These are phyloP conservation scores for Harringtonia lauricola DNA, from an alignment of 2,329 filamentous ascomycete genomes.

Conservation along the genomic window DNA sequence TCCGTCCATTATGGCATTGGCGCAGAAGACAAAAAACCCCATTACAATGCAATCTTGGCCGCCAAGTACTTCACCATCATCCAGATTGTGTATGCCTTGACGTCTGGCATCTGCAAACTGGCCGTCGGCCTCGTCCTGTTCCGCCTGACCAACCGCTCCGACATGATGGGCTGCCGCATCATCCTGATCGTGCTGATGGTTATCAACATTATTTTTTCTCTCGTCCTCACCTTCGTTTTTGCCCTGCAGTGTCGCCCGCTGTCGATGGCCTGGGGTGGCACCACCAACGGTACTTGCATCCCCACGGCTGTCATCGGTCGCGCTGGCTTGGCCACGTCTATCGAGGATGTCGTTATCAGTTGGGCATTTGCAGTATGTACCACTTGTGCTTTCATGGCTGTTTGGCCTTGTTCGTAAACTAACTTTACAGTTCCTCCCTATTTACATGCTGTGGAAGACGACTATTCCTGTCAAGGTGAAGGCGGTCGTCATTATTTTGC, in stretches of 20 bases:
- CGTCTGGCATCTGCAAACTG: conserved; percentile 5
- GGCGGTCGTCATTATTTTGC: too few relatives aligned
- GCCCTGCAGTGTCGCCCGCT: conserved; percentile 5
- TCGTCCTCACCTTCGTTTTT: conserved; percentile 3
- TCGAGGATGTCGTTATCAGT: conserved; percentile 3
- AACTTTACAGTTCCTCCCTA: too few relatives aligned
- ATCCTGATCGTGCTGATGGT: neutral
- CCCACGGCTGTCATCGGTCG: conserved; percentile 2
- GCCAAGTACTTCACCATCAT: conserved; percentile 7
- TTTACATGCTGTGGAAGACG: too few relatives aligned
- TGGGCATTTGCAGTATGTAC: conserved; percentile 6
- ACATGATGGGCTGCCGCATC: neutral
- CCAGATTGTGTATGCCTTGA: conserved; percentile 3
- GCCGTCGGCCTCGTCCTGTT: conserved; percentile 3
- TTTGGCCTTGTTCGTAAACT: too few relatives aligned
- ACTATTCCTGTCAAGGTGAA: too few relatives aligned
- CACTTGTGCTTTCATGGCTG: too few relatives aligned
- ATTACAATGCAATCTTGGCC: neutral
- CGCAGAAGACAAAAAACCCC: neutral
- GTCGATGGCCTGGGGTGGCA: conserved; percentile 4
- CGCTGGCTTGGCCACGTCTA: conserved; percentile 4
- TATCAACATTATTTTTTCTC: neutral
- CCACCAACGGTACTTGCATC: conserved; percentile 4
- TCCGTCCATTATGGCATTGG: conserved; percentile 5
- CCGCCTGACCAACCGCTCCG: neutral